These are phyloP conservation scores for Neocucurbitaria cava DNA, from an alignment of 2,329 filamentous ascomycete genomes.

Conservation along the genomic window DNA sequence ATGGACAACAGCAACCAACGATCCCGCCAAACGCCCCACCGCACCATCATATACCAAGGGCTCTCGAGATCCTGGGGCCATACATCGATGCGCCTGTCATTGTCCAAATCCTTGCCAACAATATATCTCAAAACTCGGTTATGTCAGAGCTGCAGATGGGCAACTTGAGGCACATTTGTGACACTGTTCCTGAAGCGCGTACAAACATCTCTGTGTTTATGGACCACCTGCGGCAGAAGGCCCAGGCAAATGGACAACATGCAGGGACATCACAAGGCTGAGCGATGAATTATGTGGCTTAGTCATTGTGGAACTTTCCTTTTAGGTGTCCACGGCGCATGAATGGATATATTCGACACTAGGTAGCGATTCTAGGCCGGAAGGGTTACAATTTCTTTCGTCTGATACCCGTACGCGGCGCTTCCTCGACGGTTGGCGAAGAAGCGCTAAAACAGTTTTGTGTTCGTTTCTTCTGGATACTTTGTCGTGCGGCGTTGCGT, in stretches of 20 bases:
- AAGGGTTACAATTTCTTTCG: background rate
- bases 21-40: constrained; percentile 20
- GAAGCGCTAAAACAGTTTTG: background rate
- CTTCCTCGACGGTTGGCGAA: background rate
- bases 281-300: background rate
- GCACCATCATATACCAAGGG: constrained; percentile 45
- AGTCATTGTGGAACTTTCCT: background rate
- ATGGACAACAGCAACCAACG: constrained; percentile 13
- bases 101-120: constrained; percentile 43
- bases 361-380: background rate
- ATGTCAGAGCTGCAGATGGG: constrained; percentile 68
- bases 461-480: background rate
- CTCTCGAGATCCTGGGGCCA: constrained; percentile 52
- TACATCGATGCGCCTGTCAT: constrained; percentile 53
- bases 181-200: constrained; percentile 69
- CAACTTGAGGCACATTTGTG: constrained; percentile 73
- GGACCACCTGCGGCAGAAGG: constrained; percentile 27
- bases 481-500: background rate
- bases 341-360: background rate
- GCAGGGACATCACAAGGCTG: background rate
- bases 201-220: constrained; percentile 57
- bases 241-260: background rate
- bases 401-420: constrained; percentile 2
- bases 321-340: background rate
- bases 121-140: constrained; percentile 36